Base-by-base conservation (phyloP, 331 rosid genomes). In the Prunus yedoensis region DNA sequence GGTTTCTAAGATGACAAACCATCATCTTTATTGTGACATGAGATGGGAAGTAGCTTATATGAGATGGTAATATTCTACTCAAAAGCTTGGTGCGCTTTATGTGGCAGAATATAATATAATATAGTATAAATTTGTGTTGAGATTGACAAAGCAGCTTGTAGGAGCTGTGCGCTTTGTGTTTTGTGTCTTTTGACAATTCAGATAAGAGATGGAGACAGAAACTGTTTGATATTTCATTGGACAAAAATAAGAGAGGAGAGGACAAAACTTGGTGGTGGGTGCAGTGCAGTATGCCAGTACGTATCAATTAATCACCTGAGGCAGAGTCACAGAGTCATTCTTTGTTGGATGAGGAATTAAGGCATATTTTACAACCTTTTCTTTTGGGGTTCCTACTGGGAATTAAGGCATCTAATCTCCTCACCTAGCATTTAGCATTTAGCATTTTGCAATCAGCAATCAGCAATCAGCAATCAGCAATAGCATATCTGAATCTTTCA, bases 271-370 rank as follows among this genome's bases (percentile, higher is more conserved):
- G 28, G 61, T 38, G 21, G 43, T 38, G 30, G 70, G 56, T 21
- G 20, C n/a, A 59, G 35, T 38, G 43, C 43, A 6, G 43, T 7
- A 38, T 38, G 43, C 43, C 43, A 1, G 43, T 38, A 38, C 43
- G 43, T 38, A 38, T 6, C 43, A 47, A 47, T 13, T 47, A 71
- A 71, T 20, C 76, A 20, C 65, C 65, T 38, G 74, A 70, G 20
- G 32, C 35, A 23, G 28, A 47, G 41, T 35, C 41, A 17, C 63
- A 11, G 61, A 38, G 9, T 38, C 43, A 38, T 38, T 38, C 43
- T 38, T 38, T 8, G 43, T 2, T 6, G 9, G 41, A 14, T 12
- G 41, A 65, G 27, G 35, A 45, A 16, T 11, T n/a, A 18, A 30
- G 28, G 50, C 4, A 32, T 32, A 60, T 60, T 23, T 60, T 14